Conservation (phyloP, 768 basidiomycete species). For the Lentinula raphanica region DNA sequence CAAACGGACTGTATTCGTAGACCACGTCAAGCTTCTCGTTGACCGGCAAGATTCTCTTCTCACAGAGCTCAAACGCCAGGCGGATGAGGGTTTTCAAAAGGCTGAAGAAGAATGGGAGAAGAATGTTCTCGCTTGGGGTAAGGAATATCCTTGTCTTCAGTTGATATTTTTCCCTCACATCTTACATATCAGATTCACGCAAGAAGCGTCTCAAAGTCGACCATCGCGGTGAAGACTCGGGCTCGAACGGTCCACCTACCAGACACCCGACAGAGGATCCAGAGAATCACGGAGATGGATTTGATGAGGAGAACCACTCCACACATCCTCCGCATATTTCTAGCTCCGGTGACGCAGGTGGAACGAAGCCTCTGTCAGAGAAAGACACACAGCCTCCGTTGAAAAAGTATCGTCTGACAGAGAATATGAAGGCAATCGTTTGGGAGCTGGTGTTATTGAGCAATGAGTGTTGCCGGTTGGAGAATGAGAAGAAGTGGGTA, state of each 20-base stretch:
- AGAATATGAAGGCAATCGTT: slow-evolving; percentile 71
- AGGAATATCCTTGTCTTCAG: slow-evolving; percentile 15
- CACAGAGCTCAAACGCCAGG: slow-evolving; percentile 52
- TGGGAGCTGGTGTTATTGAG: slow-evolving; percentile 80
- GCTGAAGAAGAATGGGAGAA: slow-evolving; percentile 77
- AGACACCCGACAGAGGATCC: slow-evolving; percentile 4
- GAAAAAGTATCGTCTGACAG: slow-evolving; percentile 76
- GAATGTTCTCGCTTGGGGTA: slow-evolving; percentile 65
- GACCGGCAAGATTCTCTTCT: slow-evolving; percentile 68
- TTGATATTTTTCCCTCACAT: background rate
- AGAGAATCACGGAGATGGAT: background rate
- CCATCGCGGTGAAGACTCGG: slow-evolving; percentile 13
- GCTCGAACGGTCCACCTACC: background rate
- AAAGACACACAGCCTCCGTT: slow-evolving; percentile 52
- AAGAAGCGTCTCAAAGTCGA: slow-evolving; percentile 45
- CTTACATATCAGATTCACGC: slow-evolving; percentile 33
- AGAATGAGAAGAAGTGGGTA: slow-evolving; percentile 59
- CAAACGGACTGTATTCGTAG: slow-evolving; percentile 78
- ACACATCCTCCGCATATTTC: slow-evolving; percentile 14
- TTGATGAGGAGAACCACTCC: background rate
- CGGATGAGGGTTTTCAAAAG: slow-evolving; percentile 60
- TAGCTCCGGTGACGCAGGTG: slow-evolving; percentile 9
- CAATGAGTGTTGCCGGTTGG: slow-evolving; percentile 71
- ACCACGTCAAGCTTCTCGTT: slow-evolving; percentile 62
- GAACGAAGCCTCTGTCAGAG: slow-evolving; percentile 19